Base-by-base conservation (phyloP, 2,329 filamentous ascomycete species). In the Xylaria arbuscula region DNA sequence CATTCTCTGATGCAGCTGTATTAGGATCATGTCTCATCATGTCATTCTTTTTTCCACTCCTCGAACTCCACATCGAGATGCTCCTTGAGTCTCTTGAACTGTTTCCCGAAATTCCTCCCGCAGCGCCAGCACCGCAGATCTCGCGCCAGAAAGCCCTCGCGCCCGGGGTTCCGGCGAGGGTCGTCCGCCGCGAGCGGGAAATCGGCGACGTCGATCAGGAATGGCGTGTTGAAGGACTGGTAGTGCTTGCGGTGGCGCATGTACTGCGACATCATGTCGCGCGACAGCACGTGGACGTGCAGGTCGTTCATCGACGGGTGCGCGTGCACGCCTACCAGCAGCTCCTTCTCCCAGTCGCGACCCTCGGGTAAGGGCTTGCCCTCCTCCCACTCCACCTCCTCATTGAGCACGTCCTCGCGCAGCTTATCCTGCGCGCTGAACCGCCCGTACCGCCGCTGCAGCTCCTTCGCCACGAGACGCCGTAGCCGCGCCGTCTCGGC, bases 251-350 rank as follows among this genome's bases (percentile, higher is more conserved):
- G 86, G 77, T 95, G 90, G 81, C 90, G 93, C 80, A 98, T 73
- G 54, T 85, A 86, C 11, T 87, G 85, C 45, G 91, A 93, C 74
- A 89, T 85, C 85, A 93, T 91, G 78, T 99, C 96, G 19, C 88
- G 84, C 47, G 92, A 93, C 66, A 98, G 81, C 36, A 98, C 89
- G 79, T 99, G 96, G 3, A 98, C 85, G 80, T 99, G 96, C 63
- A 98, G 78, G 78, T 98, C 93, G 71, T 88, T 90, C 96, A 99
- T 98, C 64, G 91, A 94, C 2, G 96, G 96, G 73, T 91, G 89
- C 2, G 93, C 92, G 81, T 99, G 96, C 8, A 97, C 87, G 15
- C 96, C 96, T 22, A 90, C 87, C 58, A 88, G 87, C 57, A 98
- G 86, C 32, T 96, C 93, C 13, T 83, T 82, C 48, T 83, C 81